A percentile compares a stretch with the other conserved stretches of the same genome.
These are phyloP conservation scores for Mediolabrus comicus DNA, from an alignment of 108 stramenopile species.

Conservation along the genomic window DNA sequence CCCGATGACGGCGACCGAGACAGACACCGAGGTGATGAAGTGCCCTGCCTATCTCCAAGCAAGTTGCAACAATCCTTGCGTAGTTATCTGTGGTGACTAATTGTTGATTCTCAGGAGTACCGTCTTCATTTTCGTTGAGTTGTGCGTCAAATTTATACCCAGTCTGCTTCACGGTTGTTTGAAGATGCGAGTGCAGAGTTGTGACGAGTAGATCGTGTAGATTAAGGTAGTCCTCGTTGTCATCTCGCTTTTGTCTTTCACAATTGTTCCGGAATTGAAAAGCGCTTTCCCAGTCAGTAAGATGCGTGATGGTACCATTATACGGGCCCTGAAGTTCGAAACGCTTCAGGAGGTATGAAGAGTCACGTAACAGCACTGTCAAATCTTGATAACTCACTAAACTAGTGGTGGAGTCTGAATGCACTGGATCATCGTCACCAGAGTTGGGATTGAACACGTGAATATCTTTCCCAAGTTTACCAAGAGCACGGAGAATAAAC, in stretches of 20 bases:
- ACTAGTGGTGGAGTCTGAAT: neutral
- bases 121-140: neutral
- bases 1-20: constrained; percentile 47
- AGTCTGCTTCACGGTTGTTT: constrained; percentile 15
- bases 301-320: constrained; percentile 33
- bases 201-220: constrained; percentile 27
- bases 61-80: constrained; percentile 36
- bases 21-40: constrained; percentile 51
- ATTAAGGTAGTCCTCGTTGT: constrained; percentile 12
- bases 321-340: constrained; percentile 42
- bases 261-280: constrained; percentile 15
- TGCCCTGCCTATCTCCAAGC: constrained; percentile 48
- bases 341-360: constrained; percentile 14
- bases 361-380: constrained; percentile 13
- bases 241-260: constrained; percentile 13
- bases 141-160: constrained; percentile 15
- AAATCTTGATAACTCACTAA: constrained; percentile 22
- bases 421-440: neutral
- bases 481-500: constrained; percentile 25
- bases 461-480: neutral
- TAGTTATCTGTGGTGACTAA: constrained; percentile 20
- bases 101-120: neutral
- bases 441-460: neutral
- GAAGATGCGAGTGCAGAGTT: constrained; percentile 21
- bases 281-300: constrained; percentile 22